Evolutionary conservation across 305 asterid genomes (phyloP).

Genomic region (Rubia tinctorum): DNA sequence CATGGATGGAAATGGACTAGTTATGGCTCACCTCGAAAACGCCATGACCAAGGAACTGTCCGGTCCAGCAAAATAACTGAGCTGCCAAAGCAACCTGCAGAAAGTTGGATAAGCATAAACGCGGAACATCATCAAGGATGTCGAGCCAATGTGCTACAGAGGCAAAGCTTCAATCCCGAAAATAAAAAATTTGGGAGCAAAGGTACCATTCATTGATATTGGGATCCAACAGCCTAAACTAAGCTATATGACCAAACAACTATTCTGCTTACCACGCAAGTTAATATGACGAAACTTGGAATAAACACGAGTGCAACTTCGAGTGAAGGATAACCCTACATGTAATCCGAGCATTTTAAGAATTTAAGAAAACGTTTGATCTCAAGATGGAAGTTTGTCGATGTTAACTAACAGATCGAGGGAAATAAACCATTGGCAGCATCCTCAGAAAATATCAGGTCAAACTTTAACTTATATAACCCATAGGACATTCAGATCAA

Average conservation of each 20-base stretch:
- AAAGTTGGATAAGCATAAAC: not conserved
- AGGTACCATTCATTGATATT: too few species aligned
- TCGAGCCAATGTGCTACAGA: too few species aligned
- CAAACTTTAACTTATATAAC: not conserved
- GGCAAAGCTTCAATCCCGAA: too few species aligned
- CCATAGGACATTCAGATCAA: not conserved
- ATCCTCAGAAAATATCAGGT: not conserved
- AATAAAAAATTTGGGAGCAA: too few species aligned
- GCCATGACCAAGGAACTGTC: conserved; percentile 94
- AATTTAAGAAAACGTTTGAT: not conserved
- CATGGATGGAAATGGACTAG: not conserved
- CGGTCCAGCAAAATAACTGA: conserved; percentile 90
- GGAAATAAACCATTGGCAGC: not conserved
- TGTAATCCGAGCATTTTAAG: not conserved
- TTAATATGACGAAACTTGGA: not conserved
- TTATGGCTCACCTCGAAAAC: conserved; percentile 67
- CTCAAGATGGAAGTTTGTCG: not conserved
- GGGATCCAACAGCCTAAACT: too few species aligned
- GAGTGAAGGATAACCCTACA: not conserved
- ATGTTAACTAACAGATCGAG: not conserved
- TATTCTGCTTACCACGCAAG: not conserved
- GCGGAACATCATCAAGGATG: too few species aligned
- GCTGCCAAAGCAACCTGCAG: conserved; percentile 76
- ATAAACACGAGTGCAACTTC: not conserved
- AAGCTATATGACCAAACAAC: too few species aligned